phyloP scores from a whole-genome alignment of 129 eudicot species.

The Centaurea solstitialis region DNA sequence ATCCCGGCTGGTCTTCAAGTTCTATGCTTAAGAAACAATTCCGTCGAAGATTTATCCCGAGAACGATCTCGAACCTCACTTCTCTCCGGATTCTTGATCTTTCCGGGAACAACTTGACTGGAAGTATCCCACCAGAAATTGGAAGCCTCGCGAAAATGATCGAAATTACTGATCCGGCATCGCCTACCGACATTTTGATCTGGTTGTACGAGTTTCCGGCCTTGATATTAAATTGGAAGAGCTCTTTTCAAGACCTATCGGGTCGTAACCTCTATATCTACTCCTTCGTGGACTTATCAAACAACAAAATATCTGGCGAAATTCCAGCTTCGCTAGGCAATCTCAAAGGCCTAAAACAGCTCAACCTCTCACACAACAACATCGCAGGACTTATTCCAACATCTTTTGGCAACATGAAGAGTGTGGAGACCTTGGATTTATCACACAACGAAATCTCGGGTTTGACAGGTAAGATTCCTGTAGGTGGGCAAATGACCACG shows the following conservation, averaged over 20 bases:
- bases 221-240: too few species aligned
- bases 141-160: constrained; percentile 36
- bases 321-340: constrained; percentile 29
- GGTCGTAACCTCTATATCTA: too few species aligned
- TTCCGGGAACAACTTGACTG: constrained; percentile 30
- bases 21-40: constrained; percentile 42
- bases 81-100: constrained; percentile 45
- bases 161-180: background rate
- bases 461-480: too few species aligned
- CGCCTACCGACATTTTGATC: too few species aligned
- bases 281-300: constrained; percentile 2
- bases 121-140: constrained; percentile 29
- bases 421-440: too few species aligned
- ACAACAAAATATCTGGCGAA: constrained; percentile 38
- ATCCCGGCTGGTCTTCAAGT: constrained; percentile 31
- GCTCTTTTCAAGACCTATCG: too few species aligned
- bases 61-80: constrained; percentile 24
- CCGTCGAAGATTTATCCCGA: constrained; percentile 33
- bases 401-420: constrained; percentile 1
- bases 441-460: too few species aligned
- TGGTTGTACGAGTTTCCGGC: too few species aligned
- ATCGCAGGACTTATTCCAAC: constrained; percentile 33
- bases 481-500: too few species aligned
- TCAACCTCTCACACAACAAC: constrained; percentile 28
- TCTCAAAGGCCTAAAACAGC: too few species aligned